phyloP scores from a whole-genome alignment of 768 basidiomycete genomes.

The Panaeolus papilionaceus region DNA sequence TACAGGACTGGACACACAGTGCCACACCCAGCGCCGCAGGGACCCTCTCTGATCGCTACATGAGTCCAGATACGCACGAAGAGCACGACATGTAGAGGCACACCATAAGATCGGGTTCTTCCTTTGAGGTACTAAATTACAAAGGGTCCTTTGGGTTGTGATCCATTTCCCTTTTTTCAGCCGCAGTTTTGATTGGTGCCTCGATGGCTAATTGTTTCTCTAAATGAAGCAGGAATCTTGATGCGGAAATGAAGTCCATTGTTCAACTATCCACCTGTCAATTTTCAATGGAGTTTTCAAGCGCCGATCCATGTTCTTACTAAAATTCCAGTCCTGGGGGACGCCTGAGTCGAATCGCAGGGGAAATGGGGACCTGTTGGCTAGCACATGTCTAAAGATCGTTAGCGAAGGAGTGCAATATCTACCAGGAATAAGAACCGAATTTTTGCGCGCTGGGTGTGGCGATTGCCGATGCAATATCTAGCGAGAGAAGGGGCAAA shows the following conservation, averaged over 20 bases:
- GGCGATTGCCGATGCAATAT: neutral
- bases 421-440: neutral
- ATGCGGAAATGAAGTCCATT: conserved; percentile 1
- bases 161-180: conserved; percentile 4
- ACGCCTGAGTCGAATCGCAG: neutral
- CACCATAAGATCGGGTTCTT: conserved; percentile 7
- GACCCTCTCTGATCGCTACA: neutral
- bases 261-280: neutral
- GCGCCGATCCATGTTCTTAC: neutral
- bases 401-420: too few species aligned
- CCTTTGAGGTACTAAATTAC: conserved; percentile 3
- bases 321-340: neutral
- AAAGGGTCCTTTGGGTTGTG: conserved; percentile 4
- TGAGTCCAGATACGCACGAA: neutral
- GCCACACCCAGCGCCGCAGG: neutral
- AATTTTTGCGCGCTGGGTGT: neutral
- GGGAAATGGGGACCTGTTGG: neutral
- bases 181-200: conserved; percentile 4
- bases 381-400: neutral
- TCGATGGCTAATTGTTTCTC: conserved; percentile 12
- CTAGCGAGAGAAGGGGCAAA: neutral
- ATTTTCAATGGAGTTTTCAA: neutral
- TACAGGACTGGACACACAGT: neutral
- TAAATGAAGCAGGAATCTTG: neutral
- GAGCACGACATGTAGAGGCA: neutral